These are phyloP conservation scores for Mycena latifolia DNA, from an alignment of 768 basidiomycete genomes.

Conservation along the genomic window DNA sequence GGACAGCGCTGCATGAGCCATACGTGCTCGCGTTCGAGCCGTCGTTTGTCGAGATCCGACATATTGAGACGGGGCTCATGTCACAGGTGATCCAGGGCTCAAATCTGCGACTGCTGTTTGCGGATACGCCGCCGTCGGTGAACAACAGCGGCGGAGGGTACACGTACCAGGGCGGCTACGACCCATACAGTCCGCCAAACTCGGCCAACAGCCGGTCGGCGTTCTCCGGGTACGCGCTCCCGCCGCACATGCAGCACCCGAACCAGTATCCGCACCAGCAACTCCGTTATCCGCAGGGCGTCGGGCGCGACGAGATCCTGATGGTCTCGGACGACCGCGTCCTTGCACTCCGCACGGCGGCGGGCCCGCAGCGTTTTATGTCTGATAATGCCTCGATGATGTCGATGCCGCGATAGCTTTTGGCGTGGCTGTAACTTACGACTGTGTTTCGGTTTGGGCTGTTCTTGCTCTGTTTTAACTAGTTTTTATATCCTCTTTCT, in stretches of 20 bases:
- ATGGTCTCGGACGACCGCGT: constrained; percentile 93
- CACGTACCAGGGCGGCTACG: constrained; percentile 44
- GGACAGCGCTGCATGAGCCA: constrained; percentile 91
- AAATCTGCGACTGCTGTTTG: constrained; percentile 90
- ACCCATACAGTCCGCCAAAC: constrained; percentile 46
- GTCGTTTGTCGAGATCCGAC: constrained; percentile 95
- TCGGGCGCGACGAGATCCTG: constrained; percentile 85
- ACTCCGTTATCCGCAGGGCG: constrained; percentile 55
- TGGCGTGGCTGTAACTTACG: constrained; percentile 5
- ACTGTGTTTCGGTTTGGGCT: constrained; percentile 25
- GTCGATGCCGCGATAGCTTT: constrained; percentile 51
- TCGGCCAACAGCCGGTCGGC: constrained; percentile 32
- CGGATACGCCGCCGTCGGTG: constrained; percentile 91
- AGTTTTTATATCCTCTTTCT: neutral
- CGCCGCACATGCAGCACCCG: constrained; percentile 51
- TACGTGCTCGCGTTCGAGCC: constrained; percentile 98
- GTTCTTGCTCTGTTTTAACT: constrained; percentile 13
- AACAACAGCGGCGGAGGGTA: constrained; percentile 67
- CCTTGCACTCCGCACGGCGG: constrained; percentile 71
- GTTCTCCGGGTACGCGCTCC: constrained; percentile 49
- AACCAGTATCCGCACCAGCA: constrained; percentile 50
- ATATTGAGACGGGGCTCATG: constrained; percentile 92
- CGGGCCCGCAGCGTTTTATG: constrained; percentile 52
- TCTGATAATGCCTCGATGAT: constrained; percentile 60
- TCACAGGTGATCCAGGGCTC: constrained; percentile 96